A percentile compares a stretch with the other conserved stretches of the same genome.
Conservation (phyloP, 1,284 basidiomycete genomes). For the Ganoderma lingzhi region DNA sequence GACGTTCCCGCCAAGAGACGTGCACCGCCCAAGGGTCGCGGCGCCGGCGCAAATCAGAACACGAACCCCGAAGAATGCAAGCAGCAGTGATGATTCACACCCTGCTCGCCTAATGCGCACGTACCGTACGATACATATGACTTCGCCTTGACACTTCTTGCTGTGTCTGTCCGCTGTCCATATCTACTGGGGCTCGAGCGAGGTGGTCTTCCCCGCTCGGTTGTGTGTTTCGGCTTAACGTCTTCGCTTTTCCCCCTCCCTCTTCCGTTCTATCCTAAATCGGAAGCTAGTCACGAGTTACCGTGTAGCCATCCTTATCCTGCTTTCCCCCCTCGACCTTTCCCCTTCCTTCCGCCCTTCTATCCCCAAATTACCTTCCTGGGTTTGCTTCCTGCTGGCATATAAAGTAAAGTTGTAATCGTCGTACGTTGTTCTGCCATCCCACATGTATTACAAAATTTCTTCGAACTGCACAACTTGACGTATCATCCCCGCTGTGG, state of each 20-base stretch:
- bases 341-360: background rate
- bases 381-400: slow-evolving; percentile 24
- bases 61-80: slow-evolving; percentile 87
- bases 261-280: background rate
- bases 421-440: slow-evolving; percentile 6
- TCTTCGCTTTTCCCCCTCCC: background rate
- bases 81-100: slow-evolving; percentile 69
- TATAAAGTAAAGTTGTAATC: slow-evolving; percentile 33
- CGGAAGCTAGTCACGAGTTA: slow-evolving; percentile 2
- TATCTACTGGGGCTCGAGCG: background rate
- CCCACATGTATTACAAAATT: slow-evolving; percentile 27
- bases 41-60: slow-evolving; percentile 49
- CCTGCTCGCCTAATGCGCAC: background rate
- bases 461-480: slow-evolving; percentile 23
- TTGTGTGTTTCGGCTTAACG: slow-evolving; percentile 10
- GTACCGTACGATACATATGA: slow-evolving; percentile 7
- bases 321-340: background rate
- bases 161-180: background rate
- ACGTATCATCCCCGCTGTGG: no score
- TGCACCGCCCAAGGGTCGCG: slow-evolving; percentile 63
- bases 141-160: background rate
- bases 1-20: slow-evolving; percentile 66
- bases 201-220: background rate
- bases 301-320: background rate
- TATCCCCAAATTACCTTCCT: background rate